phyloP scores from a whole-genome alignment of 495 filamentous ascomycete species.

The Pseudoneurospora amorphoporcata region DNA sequence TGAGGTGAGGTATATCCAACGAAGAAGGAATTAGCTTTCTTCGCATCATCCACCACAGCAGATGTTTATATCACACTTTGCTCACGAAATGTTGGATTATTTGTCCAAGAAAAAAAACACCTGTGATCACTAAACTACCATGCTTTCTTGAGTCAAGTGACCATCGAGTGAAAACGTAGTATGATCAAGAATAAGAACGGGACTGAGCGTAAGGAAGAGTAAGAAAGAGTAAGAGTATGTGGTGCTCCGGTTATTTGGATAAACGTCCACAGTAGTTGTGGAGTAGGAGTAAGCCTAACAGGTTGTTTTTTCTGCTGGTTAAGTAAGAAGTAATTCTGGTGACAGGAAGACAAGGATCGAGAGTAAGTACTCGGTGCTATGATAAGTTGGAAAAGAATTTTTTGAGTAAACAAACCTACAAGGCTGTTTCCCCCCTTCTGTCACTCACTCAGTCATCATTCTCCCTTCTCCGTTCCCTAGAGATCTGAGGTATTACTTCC shows the following conservation, averaged over 20 bases:
- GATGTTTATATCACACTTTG: not conserved
- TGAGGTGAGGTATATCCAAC: not conserved
- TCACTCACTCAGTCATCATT: too few species aligned
- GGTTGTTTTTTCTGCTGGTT: too few species aligned
- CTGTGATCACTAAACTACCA: not conserved
- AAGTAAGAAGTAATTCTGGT: too few species aligned
- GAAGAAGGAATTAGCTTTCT: not conserved
- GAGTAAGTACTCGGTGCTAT: not conserved
- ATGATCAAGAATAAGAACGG: too few species aligned
- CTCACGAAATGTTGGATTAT: not conserved
- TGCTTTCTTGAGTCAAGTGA: not conserved
- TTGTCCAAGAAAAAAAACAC: not conserved
- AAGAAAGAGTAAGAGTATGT: not conserved
- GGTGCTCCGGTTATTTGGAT: not conserved
- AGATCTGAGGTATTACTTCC: too few species aligned
- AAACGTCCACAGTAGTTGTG: not conserved
- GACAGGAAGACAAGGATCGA: not conserved
- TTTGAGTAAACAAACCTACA: not conserved
- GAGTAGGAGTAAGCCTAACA: not conserved
- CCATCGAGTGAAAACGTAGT: not conserved
- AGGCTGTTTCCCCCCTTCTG: too few species aligned
- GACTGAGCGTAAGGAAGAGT: too few species aligned
- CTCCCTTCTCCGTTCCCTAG: too few species aligned
- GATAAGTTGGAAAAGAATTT: not conserved
- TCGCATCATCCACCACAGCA: not conserved